A percentile compares a stretch with the other conserved stretches of the same genome.
Evolutionary conservation across 192 early-diverging fungal genomes (phyloP).

Genomic region (Entomortierella lignicola): DNA sequence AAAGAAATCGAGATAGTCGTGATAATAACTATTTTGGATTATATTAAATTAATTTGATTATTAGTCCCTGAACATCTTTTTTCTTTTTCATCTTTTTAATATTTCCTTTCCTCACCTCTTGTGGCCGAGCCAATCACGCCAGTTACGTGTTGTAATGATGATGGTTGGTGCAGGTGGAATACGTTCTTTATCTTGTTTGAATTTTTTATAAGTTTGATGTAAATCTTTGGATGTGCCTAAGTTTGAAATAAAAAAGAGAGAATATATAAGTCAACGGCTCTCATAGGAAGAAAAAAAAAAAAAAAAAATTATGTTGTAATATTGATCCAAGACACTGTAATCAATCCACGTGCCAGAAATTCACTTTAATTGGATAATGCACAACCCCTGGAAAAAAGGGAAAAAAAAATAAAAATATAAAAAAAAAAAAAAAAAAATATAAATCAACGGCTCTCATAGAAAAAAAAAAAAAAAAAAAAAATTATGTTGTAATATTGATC

Average conservation of each 20-base stretch:
- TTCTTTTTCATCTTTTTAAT: too few species aligned
- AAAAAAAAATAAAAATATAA: too few species aligned
- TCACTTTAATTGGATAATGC: neutral
- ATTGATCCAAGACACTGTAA: neutral
- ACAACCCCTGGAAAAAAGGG: too few species aligned
- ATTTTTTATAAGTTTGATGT: slow-evolving; percentile 38
- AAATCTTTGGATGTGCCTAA: slow-evolving; percentile 38
- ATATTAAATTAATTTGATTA: too few species aligned
- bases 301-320: neutral
- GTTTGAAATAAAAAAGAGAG: slow-evolving; percentile 5
- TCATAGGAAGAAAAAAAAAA: neutral
- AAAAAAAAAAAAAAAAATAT: slow-evolving; percentile 10
- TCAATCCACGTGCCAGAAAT: neutral
- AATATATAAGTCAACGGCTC: slow-evolving; percentile 3
- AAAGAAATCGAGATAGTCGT: slow-evolving; percentile 51
- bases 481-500: neutral
- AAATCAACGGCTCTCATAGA: slow-evolving; percentile 7
- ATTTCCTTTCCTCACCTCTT: slow-evolving; percentile 17
- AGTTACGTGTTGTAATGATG: slow-evolving; percentile 39
- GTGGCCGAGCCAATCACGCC: slow-evolving; percentile 49
- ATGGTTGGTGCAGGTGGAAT: slow-evolving; percentile 46
- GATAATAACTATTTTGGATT: slow-evolving; percentile 48
- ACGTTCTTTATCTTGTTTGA: slow-evolving; percentile 45
- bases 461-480: neutral
- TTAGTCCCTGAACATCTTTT: too few species aligned